These are phyloP conservation scores for Salicornia ramosissima DNA, from an alignment of 148 eudicot species.

Conservation along the genomic window DNA sequence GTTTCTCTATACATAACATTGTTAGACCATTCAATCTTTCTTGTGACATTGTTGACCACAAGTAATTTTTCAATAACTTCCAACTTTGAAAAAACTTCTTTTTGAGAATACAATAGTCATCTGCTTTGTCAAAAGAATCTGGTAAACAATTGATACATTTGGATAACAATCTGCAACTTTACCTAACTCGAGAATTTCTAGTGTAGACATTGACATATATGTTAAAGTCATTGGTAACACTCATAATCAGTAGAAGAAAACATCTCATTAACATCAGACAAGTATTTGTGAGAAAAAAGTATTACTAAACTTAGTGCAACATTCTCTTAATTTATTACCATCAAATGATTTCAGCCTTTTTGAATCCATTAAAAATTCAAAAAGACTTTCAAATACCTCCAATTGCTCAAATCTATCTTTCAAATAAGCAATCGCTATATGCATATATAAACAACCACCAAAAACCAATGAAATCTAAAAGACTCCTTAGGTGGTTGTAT, in stretches of 20 bases:
- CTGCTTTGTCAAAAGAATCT: neutral
- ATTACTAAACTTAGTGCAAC: too few species aligned
- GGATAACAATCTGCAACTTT: neutral
- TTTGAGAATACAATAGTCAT: constrained; percentile 1
- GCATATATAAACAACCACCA: too few species aligned
- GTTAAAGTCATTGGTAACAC: neutral
- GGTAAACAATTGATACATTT: constrained; percentile 7
- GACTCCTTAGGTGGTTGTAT: neutral
- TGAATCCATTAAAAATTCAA: neutral
- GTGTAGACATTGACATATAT: neutral
- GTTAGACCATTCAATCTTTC: neutral
- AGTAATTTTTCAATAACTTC: constrained; percentile 4
- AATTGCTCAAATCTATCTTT: constrained; percentile 4
- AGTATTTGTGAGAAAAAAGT: too few species aligned
- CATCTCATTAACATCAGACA: neutral
- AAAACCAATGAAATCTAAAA: neutral
- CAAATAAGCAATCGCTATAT: neutral
- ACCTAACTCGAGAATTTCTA: neutral
- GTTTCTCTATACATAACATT: neutral
- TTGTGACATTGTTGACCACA: constrained; percentile 9
- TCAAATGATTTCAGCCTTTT: constrained; percentile 5
- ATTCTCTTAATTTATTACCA: too few species aligned
- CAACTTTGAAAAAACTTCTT: constrained; percentile 12
- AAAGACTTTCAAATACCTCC: neutral
- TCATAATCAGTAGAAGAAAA: neutral